phyloP scores from a whole-genome alignment of 768 basidiomycete species.

The Hygrophorus pudorinus region DNA sequence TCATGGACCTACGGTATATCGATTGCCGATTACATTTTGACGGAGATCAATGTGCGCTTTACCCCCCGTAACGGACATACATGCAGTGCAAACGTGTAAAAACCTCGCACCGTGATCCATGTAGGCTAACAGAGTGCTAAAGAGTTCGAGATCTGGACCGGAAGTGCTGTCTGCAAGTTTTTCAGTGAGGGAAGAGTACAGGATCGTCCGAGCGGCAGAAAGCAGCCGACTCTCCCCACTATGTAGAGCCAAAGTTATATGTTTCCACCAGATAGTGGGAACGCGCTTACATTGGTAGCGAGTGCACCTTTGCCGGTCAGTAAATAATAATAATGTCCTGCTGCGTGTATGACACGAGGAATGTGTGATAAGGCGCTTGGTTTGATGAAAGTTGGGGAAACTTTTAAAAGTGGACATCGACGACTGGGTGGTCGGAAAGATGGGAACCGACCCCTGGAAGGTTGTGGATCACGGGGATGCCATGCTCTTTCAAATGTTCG shows the following conservation, averaged over 20 bases:
- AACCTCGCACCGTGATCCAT: constrained; percentile 18
- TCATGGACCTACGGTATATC: constrained; percentile 25
- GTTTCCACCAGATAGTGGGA: background rate
- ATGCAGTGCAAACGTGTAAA: constrained; percentile 30
- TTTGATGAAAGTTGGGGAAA: constrained; percentile 31
- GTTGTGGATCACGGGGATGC: constrained; percentile 50
- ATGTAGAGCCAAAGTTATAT: background rate
- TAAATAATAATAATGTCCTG: constrained; percentile 34
- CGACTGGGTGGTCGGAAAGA: constrained; percentile 63
- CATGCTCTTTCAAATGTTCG: constrained; percentile 38
- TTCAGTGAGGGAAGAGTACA: constrained; percentile 32
- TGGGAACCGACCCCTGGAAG: constrained; percentile 68
- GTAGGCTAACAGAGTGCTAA: constrained; percentile 33
- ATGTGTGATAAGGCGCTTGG: constrained; percentile 21
- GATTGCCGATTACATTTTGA: background rate
- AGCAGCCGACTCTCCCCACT: constrained; percentile 47
- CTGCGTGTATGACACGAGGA: constrained; percentile 19
- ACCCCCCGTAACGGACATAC: constrained; percentile 31
- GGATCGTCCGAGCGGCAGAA: constrained; percentile 50
- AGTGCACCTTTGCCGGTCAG: constrained; percentile 39
- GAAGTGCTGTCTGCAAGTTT: constrained; percentile 36
- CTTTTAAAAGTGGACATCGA: constrained; percentile 36
- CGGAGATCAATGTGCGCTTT: background rate
- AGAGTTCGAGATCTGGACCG: constrained; percentile 33
- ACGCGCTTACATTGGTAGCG: constrained; percentile 38